phyloP scores from a whole-genome alignment of 2,329 filamentous ascomycete species.

The Phyllosticta citribraziliensis region DNA sequence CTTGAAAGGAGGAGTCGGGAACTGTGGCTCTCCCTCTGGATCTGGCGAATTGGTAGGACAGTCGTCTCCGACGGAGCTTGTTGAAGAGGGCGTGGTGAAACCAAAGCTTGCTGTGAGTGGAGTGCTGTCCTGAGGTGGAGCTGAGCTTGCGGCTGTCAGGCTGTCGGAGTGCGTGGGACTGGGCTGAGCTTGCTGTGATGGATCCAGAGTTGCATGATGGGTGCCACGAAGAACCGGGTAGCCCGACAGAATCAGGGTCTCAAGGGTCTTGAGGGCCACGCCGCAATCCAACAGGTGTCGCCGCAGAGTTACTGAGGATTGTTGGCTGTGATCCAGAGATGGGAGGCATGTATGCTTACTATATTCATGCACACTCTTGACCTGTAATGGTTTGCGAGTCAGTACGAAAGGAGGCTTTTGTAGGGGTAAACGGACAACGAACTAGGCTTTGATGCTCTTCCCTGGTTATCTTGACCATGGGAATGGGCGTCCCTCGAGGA shows the following conservation, averaged over 20 bases:
- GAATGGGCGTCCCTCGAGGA: not conserved
- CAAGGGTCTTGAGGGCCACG: not conserved
- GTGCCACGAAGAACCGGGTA: not conserved
- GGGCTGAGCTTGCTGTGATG: not conserved
- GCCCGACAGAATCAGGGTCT: not conserved
- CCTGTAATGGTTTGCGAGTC: not conserved
- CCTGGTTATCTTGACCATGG: not conserved
- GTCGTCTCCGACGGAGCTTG: not conserved
- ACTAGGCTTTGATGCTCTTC: not conserved
- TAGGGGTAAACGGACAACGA: constrained; percentile 9
- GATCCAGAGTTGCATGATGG: not conserved
- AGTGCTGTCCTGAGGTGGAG: not conserved
- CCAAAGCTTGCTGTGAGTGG: not conserved
- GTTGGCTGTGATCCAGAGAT: not conserved
- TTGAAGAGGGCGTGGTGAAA: not conserved
- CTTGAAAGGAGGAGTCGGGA: not conserved
- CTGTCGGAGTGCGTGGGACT: not conserved
- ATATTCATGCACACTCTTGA: not conserved
- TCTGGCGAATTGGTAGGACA: not conserved
- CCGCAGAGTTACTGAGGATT: not conserved
- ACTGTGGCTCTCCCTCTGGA: not conserved
- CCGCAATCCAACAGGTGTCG: not conserved
- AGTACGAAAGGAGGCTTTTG: not conserved
- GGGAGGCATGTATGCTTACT: not conserved
- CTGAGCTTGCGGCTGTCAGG: not conserved